Conservation (phyloP, 768 basidiomycete species). For the Grammothele lineata region DNA sequence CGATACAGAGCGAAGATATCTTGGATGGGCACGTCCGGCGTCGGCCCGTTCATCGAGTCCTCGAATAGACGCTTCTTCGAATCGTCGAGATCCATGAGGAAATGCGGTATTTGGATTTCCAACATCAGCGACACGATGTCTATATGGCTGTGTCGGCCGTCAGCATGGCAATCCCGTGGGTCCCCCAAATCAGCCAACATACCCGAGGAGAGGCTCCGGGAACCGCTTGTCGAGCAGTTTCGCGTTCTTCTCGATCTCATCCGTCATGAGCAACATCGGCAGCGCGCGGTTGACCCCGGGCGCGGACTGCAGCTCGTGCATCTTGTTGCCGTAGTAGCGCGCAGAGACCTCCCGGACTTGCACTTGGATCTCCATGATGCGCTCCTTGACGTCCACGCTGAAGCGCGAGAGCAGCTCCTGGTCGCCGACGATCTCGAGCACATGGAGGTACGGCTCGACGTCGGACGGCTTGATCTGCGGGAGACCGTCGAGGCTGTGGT, state of each 20-base stretch:
- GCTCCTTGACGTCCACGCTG: slow-evolving; percentile 66
- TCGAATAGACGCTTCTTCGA: slow-evolving; percentile 75
- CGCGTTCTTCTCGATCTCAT: slow-evolving; percentile 83
- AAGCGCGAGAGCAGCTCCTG: slow-evolving; percentile 70
- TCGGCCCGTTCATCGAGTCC: slow-evolving; percentile 82
- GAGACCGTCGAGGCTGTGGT: slow-evolving; percentile 76
- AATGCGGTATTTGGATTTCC: slow-evolving; percentile 62
- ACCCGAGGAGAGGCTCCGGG: slow-evolving; percentile 79
- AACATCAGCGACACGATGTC: slow-evolving; percentile 75
- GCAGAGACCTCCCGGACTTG: slow-evolving; percentile 56
- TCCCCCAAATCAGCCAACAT: no score
- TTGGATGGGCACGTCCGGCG: slow-evolving; percentile 83
- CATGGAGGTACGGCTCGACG: slow-evolving; percentile 55
- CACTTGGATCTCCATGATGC: slow-evolving; percentile 64
- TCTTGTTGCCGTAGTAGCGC: slow-evolving; percentile 59
- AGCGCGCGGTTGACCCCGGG: slow-evolving; percentile 81
- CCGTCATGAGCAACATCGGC: slow-evolving; percentile 78
- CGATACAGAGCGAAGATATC: slow-evolving; percentile 88
- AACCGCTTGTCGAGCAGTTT: slow-evolving; percentile 87
- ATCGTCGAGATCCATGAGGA: slow-evolving; percentile 60
- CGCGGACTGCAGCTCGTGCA: slow-evolving; percentile 56
- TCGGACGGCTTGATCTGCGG: slow-evolving; percentile 72
- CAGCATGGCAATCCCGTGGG: no score
- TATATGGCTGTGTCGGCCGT: slow-evolving; percentile 44
- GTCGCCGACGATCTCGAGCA: slow-evolving; percentile 69